phyloP scores from a whole-genome alignment of 2,329 filamentous ascomycete genomes.

The Rosellinia necatrix region DNA sequence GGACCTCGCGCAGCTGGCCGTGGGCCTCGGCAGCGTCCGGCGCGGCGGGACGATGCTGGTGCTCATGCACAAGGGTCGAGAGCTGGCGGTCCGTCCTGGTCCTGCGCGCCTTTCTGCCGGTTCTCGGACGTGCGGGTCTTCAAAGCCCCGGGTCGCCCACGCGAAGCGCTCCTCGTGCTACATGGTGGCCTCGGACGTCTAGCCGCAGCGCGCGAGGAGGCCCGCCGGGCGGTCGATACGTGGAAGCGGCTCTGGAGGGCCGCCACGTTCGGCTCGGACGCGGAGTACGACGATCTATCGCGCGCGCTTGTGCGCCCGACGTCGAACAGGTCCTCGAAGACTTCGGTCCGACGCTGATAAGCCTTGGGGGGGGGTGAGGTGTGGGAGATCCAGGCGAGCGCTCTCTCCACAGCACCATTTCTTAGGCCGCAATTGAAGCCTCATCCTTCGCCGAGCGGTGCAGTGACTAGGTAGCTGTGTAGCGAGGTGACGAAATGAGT shows the following conservation, averaged over 20 bases:
- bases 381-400: conserved; percentile 45
- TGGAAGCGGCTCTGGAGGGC: conserved; percentile 49
- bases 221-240: conserved; percentile 40
- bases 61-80: conserved; percentile 55
- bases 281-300: conserved; percentile 27
- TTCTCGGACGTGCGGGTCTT: conserved; percentile 50
- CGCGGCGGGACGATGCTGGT: conserved; percentile 56
- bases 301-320: conserved; percentile 15
- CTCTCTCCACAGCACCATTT: conserved; percentile 38
- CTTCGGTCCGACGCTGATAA: conserved; percentile 44
- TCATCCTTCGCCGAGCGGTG: too few species aligned
- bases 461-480: too few species aligned
- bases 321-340: conserved; percentile 37
- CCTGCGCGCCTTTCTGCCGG: conserved; percentile 45
- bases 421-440: too few species aligned
- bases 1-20: conserved; percentile 29
- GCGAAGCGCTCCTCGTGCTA: conserved; percentile 56
- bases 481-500: too few species aligned
- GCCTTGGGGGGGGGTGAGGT: conserved; percentile 39
- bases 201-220: conserved; percentile 38
- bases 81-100: conserved; percentile 44
- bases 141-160: conserved; percentile 50
- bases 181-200: conserved; percentile 52
- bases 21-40: conserved; percentile 45
- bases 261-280: conserved; percentile 45